Conservation (phyloP, 140 eudicot genomes). For the Artemisia princeps region DNA sequence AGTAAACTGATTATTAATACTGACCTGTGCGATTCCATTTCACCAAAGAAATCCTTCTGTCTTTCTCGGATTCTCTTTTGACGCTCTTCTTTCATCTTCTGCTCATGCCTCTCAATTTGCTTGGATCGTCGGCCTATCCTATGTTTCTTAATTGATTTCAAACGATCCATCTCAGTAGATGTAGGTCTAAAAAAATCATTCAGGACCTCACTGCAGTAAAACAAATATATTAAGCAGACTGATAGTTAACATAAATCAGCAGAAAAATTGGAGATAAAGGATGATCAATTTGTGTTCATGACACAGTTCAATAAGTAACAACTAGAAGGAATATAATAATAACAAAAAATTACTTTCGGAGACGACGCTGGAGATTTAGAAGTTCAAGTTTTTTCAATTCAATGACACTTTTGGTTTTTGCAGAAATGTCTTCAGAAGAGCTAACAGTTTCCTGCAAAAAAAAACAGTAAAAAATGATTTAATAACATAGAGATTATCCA, state of each 20-base stretch:
- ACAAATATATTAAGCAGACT: conserved; percentile 10
- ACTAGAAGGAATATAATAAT: not conserved
- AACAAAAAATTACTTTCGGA: conserved; percentile 54
- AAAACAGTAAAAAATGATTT: conserved; percentile 7
- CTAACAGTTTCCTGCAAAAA: conserved; percentile 74
- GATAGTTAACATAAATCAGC: not conserved
- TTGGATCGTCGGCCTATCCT: conserved; percentile 88
- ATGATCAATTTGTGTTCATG: not conserved
- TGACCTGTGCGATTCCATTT: conserved; percentile 79
- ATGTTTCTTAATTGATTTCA: conserved; percentile 83
- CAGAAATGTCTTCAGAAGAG: conserved; percentile 87
- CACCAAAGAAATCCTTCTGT: conserved; percentile 94
- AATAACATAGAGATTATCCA: conserved; percentile 6
- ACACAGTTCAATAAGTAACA: not conserved
- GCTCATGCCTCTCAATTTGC: conserved; percentile 87
- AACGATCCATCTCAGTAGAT: conserved; percentile 64
- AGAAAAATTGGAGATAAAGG: not conserved
- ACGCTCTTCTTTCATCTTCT: conserved; percentile 94
- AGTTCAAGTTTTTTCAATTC: conserved; percentile 90
- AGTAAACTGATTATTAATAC: conserved; percentile 11
- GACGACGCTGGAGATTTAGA: conserved; percentile 77
- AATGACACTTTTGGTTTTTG: conserved; percentile 90
- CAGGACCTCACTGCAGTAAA: conserved; percentile 72
- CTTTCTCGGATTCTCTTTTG: conserved; percentile 90
- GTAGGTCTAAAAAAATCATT: conserved; percentile 80